A percentile compares a stretch with the other conserved stretches of the same genome.
Conservation (phyloP, 148 eudicot genomes). For the Pouteria glomerata region DNA sequence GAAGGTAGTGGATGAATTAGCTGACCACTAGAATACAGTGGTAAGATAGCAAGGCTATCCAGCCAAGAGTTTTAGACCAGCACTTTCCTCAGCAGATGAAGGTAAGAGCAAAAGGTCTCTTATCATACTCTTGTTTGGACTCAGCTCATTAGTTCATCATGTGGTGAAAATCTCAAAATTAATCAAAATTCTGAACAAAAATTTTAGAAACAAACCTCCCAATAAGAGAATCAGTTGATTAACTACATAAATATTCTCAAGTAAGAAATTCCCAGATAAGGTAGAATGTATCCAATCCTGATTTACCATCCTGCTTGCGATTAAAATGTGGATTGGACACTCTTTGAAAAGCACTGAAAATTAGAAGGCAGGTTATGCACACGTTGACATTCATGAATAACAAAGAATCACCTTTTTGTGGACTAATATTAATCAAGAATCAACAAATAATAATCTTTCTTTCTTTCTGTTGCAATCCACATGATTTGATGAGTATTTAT, state of each 20-base stretch:
- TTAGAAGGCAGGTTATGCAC: not conserved
- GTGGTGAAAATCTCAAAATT: not conserved
- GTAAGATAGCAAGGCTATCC: not conserved
- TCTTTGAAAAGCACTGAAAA: not conserved
- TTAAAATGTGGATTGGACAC: not conserved
- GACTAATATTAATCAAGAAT: not conserved
- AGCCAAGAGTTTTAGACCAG: not conserved
- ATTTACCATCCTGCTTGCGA: not conserved
- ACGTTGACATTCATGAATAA: not conserved
- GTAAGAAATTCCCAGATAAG: not conserved
- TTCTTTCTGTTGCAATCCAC: conserved; percentile 1
- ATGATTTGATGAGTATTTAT: not conserved
- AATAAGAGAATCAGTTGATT: not conserved
- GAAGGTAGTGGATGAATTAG: not conserved
- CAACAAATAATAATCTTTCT: not conserved
- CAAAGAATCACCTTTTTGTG: not conserved
- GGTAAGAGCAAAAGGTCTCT: not conserved
- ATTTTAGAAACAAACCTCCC: not conserved
- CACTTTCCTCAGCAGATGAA: conserved; percentile 3
- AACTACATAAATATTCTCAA: not conserved
- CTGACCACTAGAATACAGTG: not conserved
- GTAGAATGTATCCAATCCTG: not conserved
- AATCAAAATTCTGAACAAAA: too few relatives aligned
- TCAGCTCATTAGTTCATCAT: not conserved
- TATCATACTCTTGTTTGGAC: conserved; percentile 2